Conservation (phyloP, 2,329 filamentous ascomycete genomes). For the Apiospora sp. region DNA sequence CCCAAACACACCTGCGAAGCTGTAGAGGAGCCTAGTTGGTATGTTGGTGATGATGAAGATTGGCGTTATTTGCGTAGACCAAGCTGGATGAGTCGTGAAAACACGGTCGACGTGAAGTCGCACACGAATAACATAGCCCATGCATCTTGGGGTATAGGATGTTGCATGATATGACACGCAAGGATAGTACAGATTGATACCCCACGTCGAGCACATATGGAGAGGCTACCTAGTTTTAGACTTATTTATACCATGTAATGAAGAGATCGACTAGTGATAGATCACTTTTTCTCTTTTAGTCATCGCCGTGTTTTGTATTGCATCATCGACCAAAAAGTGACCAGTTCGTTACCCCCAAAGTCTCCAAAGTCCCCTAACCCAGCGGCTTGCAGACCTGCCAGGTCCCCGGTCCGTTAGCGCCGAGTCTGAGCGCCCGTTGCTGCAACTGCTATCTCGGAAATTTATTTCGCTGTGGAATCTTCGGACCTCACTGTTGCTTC, state of each 20-base stretch:
- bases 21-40: slow-evolving; percentile 25
- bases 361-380: slow-evolving; percentile 33
- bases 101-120: background rate
- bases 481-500: background rate
- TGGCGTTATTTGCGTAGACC: background rate
- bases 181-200: slow-evolving; percentile 10
- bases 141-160: background rate
- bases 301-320: background rate
- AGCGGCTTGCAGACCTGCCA: slow-evolving; percentile 26
- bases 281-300: background rate
- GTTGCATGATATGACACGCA: background rate
- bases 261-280: background rate
- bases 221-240: background rate
- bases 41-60: background rate
- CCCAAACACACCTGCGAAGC: slow-evolving; percentile 32
- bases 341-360: background rate
- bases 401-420: slow-evolving; percentile 24
- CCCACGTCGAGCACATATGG: background rate
- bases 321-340: background rate
- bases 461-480: background rate
- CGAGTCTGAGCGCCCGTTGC: slow-evolving; percentile 21
- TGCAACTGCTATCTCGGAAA: background rate
- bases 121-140: background rate
- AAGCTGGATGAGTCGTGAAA: background rate
- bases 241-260: background rate